A percentile compares a stretch with the other conserved stretches of the same genome.
Conservation (phyloP, 2,329 filamentous ascomycete genomes). For the Sclerotinia borealis region DNA sequence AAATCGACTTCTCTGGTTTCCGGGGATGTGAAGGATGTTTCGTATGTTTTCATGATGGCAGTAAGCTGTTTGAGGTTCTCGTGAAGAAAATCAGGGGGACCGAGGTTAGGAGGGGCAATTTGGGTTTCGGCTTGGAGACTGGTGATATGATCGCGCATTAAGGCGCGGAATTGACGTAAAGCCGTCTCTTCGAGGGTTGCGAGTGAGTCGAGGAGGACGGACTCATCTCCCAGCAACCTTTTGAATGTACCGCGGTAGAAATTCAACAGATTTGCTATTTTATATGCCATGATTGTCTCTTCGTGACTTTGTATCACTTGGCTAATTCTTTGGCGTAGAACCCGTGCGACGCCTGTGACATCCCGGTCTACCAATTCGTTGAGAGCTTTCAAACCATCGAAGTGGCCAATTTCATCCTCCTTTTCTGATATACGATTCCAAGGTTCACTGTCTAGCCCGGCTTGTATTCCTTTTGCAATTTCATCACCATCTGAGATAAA, state of each 20-base stretch:
- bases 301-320: conserved; percentile 91
- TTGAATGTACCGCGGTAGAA: conserved; percentile 87
- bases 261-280: conserved; percentile 77
- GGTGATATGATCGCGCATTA: conserved; percentile 75
- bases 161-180: conserved; percentile 71
- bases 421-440: conserved; percentile 66
- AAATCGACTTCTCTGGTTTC: conserved; percentile 62
- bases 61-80: conserved; percentile 74
- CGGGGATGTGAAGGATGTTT: conserved; percentile 64
- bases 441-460: conserved; percentile 73
- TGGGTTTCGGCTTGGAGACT: conserved; percentile 68
- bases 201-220: conserved; percentile 64
- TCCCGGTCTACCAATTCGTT: conserved; percentile 84
- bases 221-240: conserved; percentile 66
- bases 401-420: conserved; percentile 49
- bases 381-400: conserved; percentile 76
- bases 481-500: conserved; percentile 90
- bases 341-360: conserved; percentile 70
- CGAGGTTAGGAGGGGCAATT: conserved; percentile 64
- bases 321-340: conserved; percentile 85
- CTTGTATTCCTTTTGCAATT: conserved; percentile 74
- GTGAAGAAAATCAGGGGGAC: conserved; percentile 71
- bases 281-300: conserved; percentile 82
- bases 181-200: conserved; percentile 66
- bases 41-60: conserved; percentile 78